Percentiles rank a stretch among this genome's conserved stretches.
Evolutionary conservation across 306 rosid species (phyloP).

Genomic region (Prunus padus): DNA sequence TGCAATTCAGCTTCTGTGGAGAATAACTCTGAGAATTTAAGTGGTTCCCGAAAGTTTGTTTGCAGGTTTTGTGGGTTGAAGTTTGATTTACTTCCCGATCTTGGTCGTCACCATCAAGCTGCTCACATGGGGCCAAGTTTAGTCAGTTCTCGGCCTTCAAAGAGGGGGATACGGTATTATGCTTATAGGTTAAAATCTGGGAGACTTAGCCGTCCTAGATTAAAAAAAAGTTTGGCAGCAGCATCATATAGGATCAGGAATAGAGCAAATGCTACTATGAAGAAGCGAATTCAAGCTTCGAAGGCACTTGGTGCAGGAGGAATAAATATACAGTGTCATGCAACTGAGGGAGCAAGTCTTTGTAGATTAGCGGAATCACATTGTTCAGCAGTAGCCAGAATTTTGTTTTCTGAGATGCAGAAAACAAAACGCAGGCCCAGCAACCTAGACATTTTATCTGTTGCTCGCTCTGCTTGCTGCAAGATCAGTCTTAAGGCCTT

Average conservation of each 20-base stretch:
- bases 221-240: conserved; percentile 71
- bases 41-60: conserved; percentile 61
- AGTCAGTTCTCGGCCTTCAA: conserved; percentile 59
- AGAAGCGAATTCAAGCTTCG: conserved; percentile 68
- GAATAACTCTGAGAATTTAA: conserved; percentile 50
- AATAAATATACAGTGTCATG: conserved; percentile 38
- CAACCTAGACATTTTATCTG: conserved; percentile 66
- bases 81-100: conserved; percentile 96
- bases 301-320: conserved; percentile 54
- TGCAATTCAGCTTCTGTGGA: conserved; percentile 49
- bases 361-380: conserved; percentile 63
- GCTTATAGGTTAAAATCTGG: conserved; percentile 89
- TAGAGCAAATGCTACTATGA: conserved; percentile 70
- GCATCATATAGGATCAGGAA: conserved; percentile 79
- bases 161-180: conserved; percentile 81
- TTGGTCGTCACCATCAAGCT: conserved; percentile 99
- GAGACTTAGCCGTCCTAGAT: conserved; percentile 83
- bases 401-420: conserved; percentile 84
- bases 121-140: conserved; percentile 91
- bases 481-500: conserved; percentile 61
- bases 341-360: conserved; percentile 49
- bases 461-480: conserved; percentile 83
- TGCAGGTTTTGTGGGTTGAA: conserved; percentile 97
- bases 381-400: conserved; percentile 75
- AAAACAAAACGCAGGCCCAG: conserved; percentile 78